Evolutionary conservation across 73 alveolate species (phyloP), one percentile per base, ranked within the genome.

Genomic region (Paramecium caudatum): DNA sequence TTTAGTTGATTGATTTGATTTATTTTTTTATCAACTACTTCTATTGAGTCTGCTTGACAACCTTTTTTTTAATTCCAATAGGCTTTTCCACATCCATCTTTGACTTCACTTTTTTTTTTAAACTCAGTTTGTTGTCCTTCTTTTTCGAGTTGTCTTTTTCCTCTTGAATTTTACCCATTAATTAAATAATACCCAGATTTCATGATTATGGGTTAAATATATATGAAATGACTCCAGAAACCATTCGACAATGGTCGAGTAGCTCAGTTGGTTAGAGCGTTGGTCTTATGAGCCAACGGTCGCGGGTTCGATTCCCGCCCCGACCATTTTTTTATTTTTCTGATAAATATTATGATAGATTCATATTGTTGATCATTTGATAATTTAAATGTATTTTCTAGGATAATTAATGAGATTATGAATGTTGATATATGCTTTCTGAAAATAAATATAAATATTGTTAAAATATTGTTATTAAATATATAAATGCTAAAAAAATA

Each of bases 271-370:
- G 70, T 80, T 43, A 80, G 70, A 80, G 90, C 78, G 46, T 80
- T 83, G 91, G 91, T 83, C 91, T 83, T 83, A 83, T 83, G 91
- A 83, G 91, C 91, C 91, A 83, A 83, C 83, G 84, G 91, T 83
- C 91, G 91, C 43, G 91, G 91, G 91, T 83, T 83, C 91, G 61
- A 83, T 65, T 36, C 83, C 83, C 83, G 49, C 83, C 83, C 49
- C 83, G 83, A 65, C 49, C 83, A 65, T 32, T 65, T 65, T 65
- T 65, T 65, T 46, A 46, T 46, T 55, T 23, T 23, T 70, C n/a
- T n/a, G n/a, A n/a, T n/a, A n/a, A n/a, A n/a, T n/a, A n/a, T n/a
- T n/a, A n/a, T n/a, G n/a, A n/a, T n/a, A n/a, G n/a, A n/a, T n/a
- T n/a, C n/a, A n/a, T n/a, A n/a, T n/a, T n/a, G n/a, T n/a, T n/a